phyloP scores from a whole-genome alignment of 495 filamentous ascomycete species.

The Talaromyces nanjingensis region DNA sequence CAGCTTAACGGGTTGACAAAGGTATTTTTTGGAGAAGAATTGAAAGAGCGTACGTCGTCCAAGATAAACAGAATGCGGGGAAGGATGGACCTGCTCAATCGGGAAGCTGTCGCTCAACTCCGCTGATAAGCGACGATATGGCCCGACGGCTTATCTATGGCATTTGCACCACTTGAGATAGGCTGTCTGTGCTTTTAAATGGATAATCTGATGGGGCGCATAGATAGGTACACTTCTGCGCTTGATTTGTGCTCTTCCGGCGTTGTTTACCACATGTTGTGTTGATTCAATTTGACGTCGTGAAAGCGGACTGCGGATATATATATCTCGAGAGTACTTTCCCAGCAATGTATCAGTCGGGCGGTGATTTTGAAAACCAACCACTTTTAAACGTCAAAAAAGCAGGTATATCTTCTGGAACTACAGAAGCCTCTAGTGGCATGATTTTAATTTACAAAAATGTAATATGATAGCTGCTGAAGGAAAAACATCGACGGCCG shows the following conservation, averaged over 20 bases:
- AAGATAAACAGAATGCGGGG: conserved; percentile 3
- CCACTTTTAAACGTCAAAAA: not conserved
- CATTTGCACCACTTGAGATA: not conserved
- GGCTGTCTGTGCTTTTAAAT: not conserved
- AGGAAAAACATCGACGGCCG: not conserved
- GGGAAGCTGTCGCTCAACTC: not conserved
- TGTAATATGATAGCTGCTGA: not conserved
- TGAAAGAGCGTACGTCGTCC: not conserved
- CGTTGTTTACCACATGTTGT: not conserved
- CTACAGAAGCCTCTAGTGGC: not conserved
- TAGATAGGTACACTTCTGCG: not conserved
- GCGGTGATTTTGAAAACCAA: not conserved
- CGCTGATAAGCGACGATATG: conserved; percentile 1
- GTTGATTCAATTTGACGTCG: not conserved
- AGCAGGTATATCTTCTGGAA: not conserved
- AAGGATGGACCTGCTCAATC: not conserved
- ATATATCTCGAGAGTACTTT: not conserved
- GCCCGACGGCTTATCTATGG: not conserved
- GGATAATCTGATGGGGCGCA: not conserved
- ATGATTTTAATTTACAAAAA: not conserved
- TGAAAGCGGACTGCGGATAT: not conserved
- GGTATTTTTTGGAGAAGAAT: not conserved
- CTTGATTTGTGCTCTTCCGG: not conserved
- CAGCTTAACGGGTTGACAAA: not conserved
- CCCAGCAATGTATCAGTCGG: not conserved